A percentile compares a stretch with the other conserved stretches of the same genome.
phyloP scores from a whole-genome alignment of 306 rosid species.

The Adenanthera pavonina region DNA sequence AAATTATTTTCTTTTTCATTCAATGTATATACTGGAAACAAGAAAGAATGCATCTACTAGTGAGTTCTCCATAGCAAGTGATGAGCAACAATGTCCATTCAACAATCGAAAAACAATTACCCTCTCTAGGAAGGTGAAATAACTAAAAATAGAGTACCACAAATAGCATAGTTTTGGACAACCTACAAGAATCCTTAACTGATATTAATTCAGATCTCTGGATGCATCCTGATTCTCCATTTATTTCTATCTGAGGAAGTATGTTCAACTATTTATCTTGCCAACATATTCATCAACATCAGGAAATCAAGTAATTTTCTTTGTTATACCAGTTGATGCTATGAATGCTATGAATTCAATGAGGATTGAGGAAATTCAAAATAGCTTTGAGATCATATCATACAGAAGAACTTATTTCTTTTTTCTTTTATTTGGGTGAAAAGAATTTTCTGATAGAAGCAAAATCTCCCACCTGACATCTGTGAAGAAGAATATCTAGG shows the following conservation, averaged over 20 bases:
- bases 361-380: constrained; percentile 16
- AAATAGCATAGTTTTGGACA: not conserved
- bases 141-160: not conserved
- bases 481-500: constrained; percentile 90
- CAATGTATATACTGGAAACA: constrained; percentile 11
- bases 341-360: constrained; percentile 22
- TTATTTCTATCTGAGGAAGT: constrained; percentile 13
- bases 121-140: not conserved
- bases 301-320: constrained; percentile 15
- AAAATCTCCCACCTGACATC: constrained; percentile 75
- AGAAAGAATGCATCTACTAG: not conserved
- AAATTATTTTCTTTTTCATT: not conserved
- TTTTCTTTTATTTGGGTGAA: too few species aligned
- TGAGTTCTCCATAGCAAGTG: constrained; percentile 2
- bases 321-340: constrained; percentile 7
- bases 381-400: constrained; percentile 13
- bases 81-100: constrained; percentile 22
- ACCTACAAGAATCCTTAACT: not conserved
- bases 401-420: constrained; percentile 23
- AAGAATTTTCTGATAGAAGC: not conserved
- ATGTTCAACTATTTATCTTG: constrained; percentile 31
- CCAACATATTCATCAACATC: constrained; percentile 22
- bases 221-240: constrained; percentile 23
- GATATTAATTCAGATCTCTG: constrained; percentile 22
- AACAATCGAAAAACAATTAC: not conserved